Evolutionary conservation across 2,329 filamentous ascomycete genomes (phyloP), one percentile per base, ranked within the genome.

Genomic region (Thelonectria rubi): DNA sequence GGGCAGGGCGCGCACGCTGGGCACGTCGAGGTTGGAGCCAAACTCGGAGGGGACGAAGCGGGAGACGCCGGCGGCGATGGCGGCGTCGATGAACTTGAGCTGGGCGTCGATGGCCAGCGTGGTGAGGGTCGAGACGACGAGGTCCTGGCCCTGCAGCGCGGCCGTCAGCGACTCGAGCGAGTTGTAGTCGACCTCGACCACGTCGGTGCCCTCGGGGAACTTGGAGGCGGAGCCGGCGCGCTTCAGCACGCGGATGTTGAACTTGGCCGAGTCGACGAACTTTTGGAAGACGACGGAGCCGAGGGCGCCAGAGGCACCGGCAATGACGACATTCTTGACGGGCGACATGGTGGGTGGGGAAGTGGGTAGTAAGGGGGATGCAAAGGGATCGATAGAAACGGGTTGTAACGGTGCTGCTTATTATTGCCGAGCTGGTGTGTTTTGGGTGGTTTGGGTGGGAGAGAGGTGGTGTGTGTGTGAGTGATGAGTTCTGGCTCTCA

Each of bases 11-110:
- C 77, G 65, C 48, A 74, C 66, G 54, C 79, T 71, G 8, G 74
- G 73, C 18, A 73, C 57, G 17, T 54, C 37, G 10, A 76, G 58
- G 75, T 81, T 73, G 45, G 71, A 68, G 34, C 79, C 80, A 50
- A 82, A 90, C 62, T 90, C 87, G 2, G 84, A 84, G 2, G 87
- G 86, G 32, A 90, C 74, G 76, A 89, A 87, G 12, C 86, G 81
- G 70, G 86, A 80, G 0, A 90, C 86, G 5, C 87, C 86, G 3
- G 86, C 86, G 4, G 81, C 80, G 26, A 86, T 76, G 32, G 86
- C 82, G 1, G 87, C 88, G 32, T 89, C 82, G 46, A 89, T 79
- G 47, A 89, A 76, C 11, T 80, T 71, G 9, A 54, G 39, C 55
- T 77, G 76, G 7, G 58, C 58, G 20, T 76, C 76, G 42, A 86